Evolutionary conservation across 2,329 filamentous ascomycete species (phyloP), one percentile per base, ranked within the genome.

Genomic region (Hymenotorrendiella dingleyae): DNA sequence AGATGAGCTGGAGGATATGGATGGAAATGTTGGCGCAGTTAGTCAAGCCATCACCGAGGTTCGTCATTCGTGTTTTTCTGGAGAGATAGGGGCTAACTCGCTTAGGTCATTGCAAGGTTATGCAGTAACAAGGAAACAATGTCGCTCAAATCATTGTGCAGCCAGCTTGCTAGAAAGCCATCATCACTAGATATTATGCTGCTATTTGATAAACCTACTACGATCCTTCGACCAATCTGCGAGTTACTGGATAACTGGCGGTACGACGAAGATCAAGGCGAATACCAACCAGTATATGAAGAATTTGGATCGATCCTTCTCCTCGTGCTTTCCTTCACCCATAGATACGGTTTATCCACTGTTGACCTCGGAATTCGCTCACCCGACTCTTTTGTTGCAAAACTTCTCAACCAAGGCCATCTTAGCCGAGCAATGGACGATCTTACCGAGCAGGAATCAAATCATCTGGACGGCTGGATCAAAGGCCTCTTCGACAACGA

Each of bases 1-100:
- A 29, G 77, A 81, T 28, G 88, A 94, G 55, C 71, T 98, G 19
- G 88, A 95, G 43, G 84, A 83, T 38, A 89, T 93, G 74, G 87
- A 94, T 56, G 91, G 91, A 1, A 96, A 96, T 62, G 87, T 87
- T 2, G 88, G 86, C 2, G 87, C 88, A 2, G 86, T 94, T 14
- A 85, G 84, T 38, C 80, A 83, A 47, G 90, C 89, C 3, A 70
- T 90, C 33, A 77, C 81, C 28, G 84, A 87, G 68, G 82, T 83
- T 61, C 54, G 70, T 59, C 20, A 7, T 9, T 10, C 21, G 10
- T 8, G 36, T 10, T 17, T 12, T 11, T 33, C 29, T 27, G 11
- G n/a, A 10, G 22, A 21, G 12, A 12, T n/a, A 20, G 3, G 10
- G 28, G 26, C 44, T 59, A 46, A 59, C 8, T 9, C 21, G 11